These are phyloP conservation scores for Acarospora socialis DNA, from an alignment of 2,329 filamentous ascomycete genomes.

Conservation along the genomic window DNA sequence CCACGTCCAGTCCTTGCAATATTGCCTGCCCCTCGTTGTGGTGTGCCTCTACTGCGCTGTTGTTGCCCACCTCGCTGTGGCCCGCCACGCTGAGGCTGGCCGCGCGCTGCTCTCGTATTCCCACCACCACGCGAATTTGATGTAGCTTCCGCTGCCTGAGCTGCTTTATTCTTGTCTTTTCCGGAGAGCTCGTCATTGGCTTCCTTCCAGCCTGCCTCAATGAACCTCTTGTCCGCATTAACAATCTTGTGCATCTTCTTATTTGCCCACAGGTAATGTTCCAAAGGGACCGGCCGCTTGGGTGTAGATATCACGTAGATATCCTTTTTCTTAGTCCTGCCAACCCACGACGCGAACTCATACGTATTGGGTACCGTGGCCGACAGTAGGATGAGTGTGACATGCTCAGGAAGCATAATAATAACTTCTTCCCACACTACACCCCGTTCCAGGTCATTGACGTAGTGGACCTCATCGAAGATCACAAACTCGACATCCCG, in stretches of 20 bases:
- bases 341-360: slow-evolving; percentile 97
- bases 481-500: slow-evolving; percentile 97
- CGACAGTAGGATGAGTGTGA: slow-evolving; percentile 86
- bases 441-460: slow-evolving; percentile 88
- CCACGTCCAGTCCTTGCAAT: slow-evolving; percentile 79
- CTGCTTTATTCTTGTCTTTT: slow-evolving; percentile 58
- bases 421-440: slow-evolving; percentile 99
- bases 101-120: slow-evolving; percentile 39
- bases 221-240: slow-evolving; percentile 77
- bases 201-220: slow-evolving; percentile 89
- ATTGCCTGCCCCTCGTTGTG: slow-evolving; percentile 55
- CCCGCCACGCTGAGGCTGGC: slow-evolving; percentile 31
- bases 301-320: slow-evolving; percentile 98
- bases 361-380: slow-evolving; percentile 95
- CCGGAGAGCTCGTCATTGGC: slow-evolving; percentile 71
- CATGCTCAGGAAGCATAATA: slow-evolving; percentile 96
- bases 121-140: slow-evolving; percentile 38
- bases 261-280: slow-evolving; percentile 91
- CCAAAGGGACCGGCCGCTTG: slow-evolving; percentile 84
- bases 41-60: slow-evolving; percentile 41
- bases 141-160: slow-evolving; percentile 37
- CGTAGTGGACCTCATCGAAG: slow-evolving; percentile 97
- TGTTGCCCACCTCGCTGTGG: slow-evolving; percentile 36
- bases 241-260: slow-evolving; percentile 93
- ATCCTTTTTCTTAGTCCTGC: slow-evolving; percentile 93